Evolutionary conservation across 140 eudicot genomes (phyloP), one percentile per base, ranked within the genome.

Genomic region (Cichorium intybus): DNA sequence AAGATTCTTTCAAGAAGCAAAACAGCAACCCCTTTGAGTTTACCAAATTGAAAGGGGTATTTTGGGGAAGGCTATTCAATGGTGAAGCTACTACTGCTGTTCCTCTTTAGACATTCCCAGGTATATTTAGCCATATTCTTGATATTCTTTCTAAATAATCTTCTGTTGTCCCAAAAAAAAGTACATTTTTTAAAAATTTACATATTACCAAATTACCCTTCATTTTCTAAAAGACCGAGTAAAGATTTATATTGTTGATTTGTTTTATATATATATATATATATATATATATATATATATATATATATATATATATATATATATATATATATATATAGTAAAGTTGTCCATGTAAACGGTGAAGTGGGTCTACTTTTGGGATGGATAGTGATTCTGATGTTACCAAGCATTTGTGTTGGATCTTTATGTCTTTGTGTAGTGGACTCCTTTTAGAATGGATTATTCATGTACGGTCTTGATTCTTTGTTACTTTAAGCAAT

Each of bases 51-150:
- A 75, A 66, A 67, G 79, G 75, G 64, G 79, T 28, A 67, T 66
- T 75, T 67, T 67, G 75, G 79, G 79, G 79, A 59, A 68, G 3
- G 63, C 50, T 75, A 48, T 75, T 67, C 14, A 74, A 39, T 66
- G 64, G 58, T 62, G 70, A 63, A 63, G 37, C 45, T 61, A 26
- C 69, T 4, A 7, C 73, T 45, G 70, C 51, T 51, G 79, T 75
- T 12, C 65, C 79, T 49, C 60, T 75, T 2, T 75, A 75, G 49
- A 39, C 22, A 29, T 56, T 23, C 15, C 14, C 69, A 67, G 79
- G 70, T 66, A 74, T 39, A 60, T 28, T 67, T 63, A 35, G 52
- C 26, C 62, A 50, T 39, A 53, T 72, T 72, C 71, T 62, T 72
- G 49, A 72, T 41, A 72, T 74, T 74, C 69, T 74, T 74, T 74